Base-by-base conservation (phyloP, 306 rosid species). In the Quercus aquifolioides region DNA sequence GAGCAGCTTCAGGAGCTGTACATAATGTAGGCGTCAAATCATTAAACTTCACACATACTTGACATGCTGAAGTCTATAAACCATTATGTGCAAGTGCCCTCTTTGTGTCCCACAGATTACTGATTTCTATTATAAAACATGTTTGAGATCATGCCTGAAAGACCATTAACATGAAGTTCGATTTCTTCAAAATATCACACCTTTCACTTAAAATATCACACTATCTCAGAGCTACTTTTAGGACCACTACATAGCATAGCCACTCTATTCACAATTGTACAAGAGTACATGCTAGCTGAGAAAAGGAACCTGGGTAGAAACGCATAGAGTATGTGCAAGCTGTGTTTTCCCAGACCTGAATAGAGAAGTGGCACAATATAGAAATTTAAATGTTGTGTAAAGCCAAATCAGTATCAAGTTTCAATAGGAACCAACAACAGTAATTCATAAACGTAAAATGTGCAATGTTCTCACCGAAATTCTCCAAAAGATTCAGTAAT, bases 401-500 rank as follows among this genome's bases (percentile, higher is more conserved):
- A 68, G 51, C 26, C 72, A 35, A 30, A 68, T 19, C 8, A 68
- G 14, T 56, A 33, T 67, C 4, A 31, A 79, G 76, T 79, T 56
- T 73, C 18, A 54, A 78, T 18, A 38, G 4, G 6, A 77, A 71
- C 28, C 6, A 4, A 71, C 28, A 8, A 4, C 58, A 75, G 70
- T 15, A 20, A 73, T 55, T 10, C 2, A 2, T 55, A 71, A 25
- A 49, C 1, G 69, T 20, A 78, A 72, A 52, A 46, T 41, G 46
- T 81, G 60, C 14, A 20, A 28, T 64, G 56, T 78, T 78, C 87
- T 82, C 76, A 92, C 99, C 99, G 87, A 73, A 94, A 94, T 75
- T 94, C 99, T 78, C 99, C 99, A 87, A 92, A 94, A 23, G 99
- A 92, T 90, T 94, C 99, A 5, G 99, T 94, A 78, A 94, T 94